phyloP scores from a whole-genome alignment of 768 basidiomycete species.

The Rhodotorula paludigena region DNA sequence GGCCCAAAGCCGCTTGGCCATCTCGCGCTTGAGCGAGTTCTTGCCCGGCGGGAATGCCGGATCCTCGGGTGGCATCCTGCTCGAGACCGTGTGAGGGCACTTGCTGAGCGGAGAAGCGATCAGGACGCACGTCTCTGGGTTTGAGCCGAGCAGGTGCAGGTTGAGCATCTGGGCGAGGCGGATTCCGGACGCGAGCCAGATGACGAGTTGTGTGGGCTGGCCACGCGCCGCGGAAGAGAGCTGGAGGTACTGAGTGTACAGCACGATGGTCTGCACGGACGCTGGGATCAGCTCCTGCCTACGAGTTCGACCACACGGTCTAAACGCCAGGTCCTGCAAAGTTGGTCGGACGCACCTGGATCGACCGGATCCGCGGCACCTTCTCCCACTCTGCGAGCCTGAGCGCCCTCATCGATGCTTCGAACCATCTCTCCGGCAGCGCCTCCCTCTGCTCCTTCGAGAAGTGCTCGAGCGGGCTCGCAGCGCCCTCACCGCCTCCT shows the following conservation, averaged over 20 bases:
- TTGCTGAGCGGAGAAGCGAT: too few species aligned
- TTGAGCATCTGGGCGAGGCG: conserved; percentile 29
- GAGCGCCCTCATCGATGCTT: conserved; percentile 30
- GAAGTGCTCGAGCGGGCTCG: conserved; percentile 18
- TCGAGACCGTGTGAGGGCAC: too few species aligned
- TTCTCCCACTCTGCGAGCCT: conserved; percentile 33
- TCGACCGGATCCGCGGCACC: conserved; percentile 28
- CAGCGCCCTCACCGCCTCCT: background rate
- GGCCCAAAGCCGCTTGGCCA: conserved; percentile 35
- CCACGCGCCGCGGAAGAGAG: conserved; percentile 34
- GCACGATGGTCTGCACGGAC: conserved; percentile 34
- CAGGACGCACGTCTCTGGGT: conserved; percentile 31
- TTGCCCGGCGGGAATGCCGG: conserved; percentile 34
- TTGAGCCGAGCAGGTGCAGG: conserved; percentile 30
- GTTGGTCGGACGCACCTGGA: conserved; percentile 34
- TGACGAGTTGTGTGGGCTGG: conserved; percentile 27
- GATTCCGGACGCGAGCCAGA: conserved; percentile 36
- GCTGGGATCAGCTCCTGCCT: too few species aligned
- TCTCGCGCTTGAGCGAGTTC: conserved; percentile 37
- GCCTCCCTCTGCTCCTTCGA: conserved; percentile 11
- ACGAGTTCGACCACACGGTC: too few species aligned
- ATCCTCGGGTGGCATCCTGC: conserved; percentile 37
- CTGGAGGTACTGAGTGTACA: conserved; percentile 39
- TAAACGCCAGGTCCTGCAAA: too few species aligned
- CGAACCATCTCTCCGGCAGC: conserved; percentile 28